Base-by-base conservation (phyloP, 495 filamentous ascomycete genomes). In the Umbilicaria muhlenbergii region DNA sequence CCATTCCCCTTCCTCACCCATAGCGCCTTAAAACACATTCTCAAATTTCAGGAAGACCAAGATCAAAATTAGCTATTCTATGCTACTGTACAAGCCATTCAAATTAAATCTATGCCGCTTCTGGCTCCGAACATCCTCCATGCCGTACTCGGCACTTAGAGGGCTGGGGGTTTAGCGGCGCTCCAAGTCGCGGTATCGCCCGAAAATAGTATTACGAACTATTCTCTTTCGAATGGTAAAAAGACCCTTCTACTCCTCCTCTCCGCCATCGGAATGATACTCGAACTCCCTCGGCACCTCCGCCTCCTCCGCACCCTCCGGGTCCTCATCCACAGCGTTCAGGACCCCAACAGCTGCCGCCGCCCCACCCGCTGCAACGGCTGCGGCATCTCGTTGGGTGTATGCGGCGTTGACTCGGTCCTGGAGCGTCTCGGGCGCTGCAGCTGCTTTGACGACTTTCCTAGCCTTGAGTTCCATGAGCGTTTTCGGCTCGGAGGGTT, bases 401-500 rank as follows among this genome's bases (percentile, higher is more conserved):
- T 47, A 17, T 11, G 42, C 53, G 19, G 42, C 40, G 17, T 55
- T 58, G 17, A 65, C 64, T 32, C 63, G 64, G 44, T 49, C 58
- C 47, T 59, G 51, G 24, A 67, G 53, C 32, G 57, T 67, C 48
- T 63, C 69, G 28, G 72, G 56, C 10, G 64, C 53, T 8, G 71
- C 60, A n/a, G 79, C 72, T 49, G 74, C 77, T 60, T 81, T 78
- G 7, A 69, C 69, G 28, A 78, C 77, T 12, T 76, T 67, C 61
- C 87, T 89, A 66, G 82, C 85, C 62, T 88, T 87, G 56, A 94
- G 74, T 55, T 94, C 87, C 49, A 95, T 70, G 11, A 86, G 74
- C 19, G 74, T 63, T 55, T 88, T 88, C 35, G 79, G 62, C 55
- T 92, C 83, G 3, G 74, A 71, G 5, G 87, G 84, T 41, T 80